Percentiles rank a stretch among this genome's conserved stretches.
phyloP scores from a whole-genome alignment of 1,284 basidiomycete genomes.

The Microbotryomycetes sp. region DNA sequence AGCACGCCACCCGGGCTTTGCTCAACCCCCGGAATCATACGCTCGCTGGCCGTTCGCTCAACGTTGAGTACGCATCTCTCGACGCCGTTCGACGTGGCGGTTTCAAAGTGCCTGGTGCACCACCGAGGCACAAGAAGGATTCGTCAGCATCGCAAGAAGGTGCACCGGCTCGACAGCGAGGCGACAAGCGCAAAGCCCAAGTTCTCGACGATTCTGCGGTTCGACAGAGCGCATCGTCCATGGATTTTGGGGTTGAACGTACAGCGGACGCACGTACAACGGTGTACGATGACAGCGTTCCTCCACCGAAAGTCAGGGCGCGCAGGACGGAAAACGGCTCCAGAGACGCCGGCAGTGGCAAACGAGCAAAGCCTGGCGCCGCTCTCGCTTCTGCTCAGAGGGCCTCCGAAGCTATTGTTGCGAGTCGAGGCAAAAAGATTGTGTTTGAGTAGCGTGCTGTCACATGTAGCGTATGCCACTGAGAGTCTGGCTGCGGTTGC shows the following conservation, averaged over 20 bases:
- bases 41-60: constrained; percentile 73
- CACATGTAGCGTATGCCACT: no score
- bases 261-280: constrained; percentile 16
- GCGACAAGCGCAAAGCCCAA: not conserved
- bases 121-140: constrained; percentile 15
- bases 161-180: not conserved
- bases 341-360: not conserved
- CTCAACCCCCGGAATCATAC: constrained; percentile 76
- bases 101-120: constrained; percentile 34
- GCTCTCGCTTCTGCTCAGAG: constrained; percentile 81
- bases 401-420: constrained; percentile 75
- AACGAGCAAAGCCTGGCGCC: constrained; percentile 74
- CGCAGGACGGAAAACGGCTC: constrained; percentile 36
- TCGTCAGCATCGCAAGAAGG: not conserved
- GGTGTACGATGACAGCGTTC: constrained; percentile 10
- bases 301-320: constrained; percentile 33
- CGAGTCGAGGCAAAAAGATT: constrained; percentile 71
- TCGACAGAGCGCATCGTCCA: not conserved
- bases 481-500: no score
- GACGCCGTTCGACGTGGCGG: constrained; percentile 69
- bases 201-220: not conserved
- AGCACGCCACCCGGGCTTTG: constrained; percentile 73
- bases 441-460: constrained; percentile 49
- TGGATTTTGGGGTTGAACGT: no score
- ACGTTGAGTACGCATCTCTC: constrained; percentile 78